Base-by-base conservation (phyloP, 1,284 basidiomycete genomes). In the Grifola frondosa region DNA sequence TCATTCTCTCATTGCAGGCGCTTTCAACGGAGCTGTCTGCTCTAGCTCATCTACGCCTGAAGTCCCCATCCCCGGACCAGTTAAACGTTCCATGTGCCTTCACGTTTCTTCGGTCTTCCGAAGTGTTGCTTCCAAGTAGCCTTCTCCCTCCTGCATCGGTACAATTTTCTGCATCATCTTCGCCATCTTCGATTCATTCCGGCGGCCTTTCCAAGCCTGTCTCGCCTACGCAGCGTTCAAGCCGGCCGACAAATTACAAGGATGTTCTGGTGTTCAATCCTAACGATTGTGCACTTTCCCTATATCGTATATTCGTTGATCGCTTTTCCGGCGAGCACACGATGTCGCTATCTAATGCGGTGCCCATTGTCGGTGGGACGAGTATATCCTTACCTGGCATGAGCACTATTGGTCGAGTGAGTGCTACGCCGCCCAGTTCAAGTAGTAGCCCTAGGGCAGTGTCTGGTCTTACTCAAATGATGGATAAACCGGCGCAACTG, bases 201-300 rank as follows among this genome's bases (percentile, higher is more conserved):
- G 60, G 64, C 6, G 57, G 53, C 32, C 55, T 56, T 20, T 52
- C 67, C 0, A 68, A 71, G 40, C 60, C 67, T 3, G 56, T 64
- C 0, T 69, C 71, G 4, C 62, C 66, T 6, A 50, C 58, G 2
- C 60, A 65, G 42, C 63, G 58, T 23, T 65, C 58, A 24, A 59
- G 57, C 19, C 63, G 64, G 11, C 63, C 69, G 5, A 64, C 65
- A 22, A 78, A 78, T 48, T 75, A 72, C 52, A 81, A 84, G 57
- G 82, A 87, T 50, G 50, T 84, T 0, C 70, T 87, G 16, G 60
- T 86, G 2, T 86, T 88, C 50, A 80, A 87, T 56, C 77, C 81
- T 0, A 62, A 65, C 1, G 76, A 80, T 36, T 78, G 81, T 0
- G 65, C 73, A 4, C 65, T 88, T 13, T 76, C 76, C 0, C 65